These are phyloP conservation scores for Tricholomella constricta DNA, from an alignment of 768 basidiomycete genomes.

Conservation along the genomic window DNA sequence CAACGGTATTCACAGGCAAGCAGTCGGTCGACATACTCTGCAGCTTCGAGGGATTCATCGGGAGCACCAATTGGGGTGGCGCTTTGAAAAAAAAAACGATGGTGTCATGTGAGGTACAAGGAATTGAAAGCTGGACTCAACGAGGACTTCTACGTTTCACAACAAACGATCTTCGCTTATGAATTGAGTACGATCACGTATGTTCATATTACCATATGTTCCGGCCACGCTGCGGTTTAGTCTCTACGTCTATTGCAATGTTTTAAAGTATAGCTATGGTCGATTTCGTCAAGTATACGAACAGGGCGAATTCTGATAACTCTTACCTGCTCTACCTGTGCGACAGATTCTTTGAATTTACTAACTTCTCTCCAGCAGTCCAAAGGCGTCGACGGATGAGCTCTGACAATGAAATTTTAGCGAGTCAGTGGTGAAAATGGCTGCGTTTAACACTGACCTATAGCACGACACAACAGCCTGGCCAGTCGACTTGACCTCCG, in stretches of 20 bases:
- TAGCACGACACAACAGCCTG: slow-evolving; percentile 76
- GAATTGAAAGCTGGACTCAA: slow-evolving; percentile 4
- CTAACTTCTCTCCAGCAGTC: slow-evolving; percentile 77
- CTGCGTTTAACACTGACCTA: slow-evolving; percentile 46
- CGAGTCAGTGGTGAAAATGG: neutral
- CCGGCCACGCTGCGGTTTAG: slow-evolving; percentile 7
- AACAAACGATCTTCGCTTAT: slow-evolving; percentile 2
- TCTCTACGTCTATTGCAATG: slow-evolving; percentile 41
- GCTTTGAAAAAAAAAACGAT: slow-evolving; percentile 15
- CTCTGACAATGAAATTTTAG: slow-evolving; percentile 39
- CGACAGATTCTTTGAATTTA: slow-evolving; percentile 69
- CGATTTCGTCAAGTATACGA: slow-evolving; percentile 12
- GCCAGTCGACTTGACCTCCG: slow-evolving; percentile 55
- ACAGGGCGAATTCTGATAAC: neutral
- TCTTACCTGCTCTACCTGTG: slow-evolving; percentile 67
- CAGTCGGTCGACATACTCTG: slow-evolving; percentile 7
- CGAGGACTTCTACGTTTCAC: slow-evolving; percentile 6
- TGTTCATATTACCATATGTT: slow-evolving; percentile 3
- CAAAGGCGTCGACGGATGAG: slow-evolving; percentile 51
- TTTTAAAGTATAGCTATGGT: slow-evolving; percentile 62
- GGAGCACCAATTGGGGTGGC: slow-evolving; percentile 21
- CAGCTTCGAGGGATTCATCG: slow-evolving; percentile 13
- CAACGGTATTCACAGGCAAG: slow-evolving; percentile 17
- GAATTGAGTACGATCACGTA: slow-evolving; percentile 9
- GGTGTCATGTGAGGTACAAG: slow-evolving; percentile 7